These are phyloP conservation scores for Blastomyces silverae DNA, from an alignment of 2,329 filamentous ascomycete genomes.

Conservation along the genomic window DNA sequence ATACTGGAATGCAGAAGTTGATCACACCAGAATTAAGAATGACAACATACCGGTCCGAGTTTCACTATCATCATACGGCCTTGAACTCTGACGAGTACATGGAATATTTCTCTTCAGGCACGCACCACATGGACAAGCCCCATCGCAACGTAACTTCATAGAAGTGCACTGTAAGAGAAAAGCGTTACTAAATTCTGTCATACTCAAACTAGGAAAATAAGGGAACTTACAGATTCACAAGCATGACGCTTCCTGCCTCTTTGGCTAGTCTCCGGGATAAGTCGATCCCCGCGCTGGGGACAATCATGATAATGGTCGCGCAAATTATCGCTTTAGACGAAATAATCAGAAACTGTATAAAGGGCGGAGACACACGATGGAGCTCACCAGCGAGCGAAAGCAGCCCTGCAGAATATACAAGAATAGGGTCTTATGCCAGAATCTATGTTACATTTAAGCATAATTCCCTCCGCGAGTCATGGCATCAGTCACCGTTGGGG, in stretches of 20 bases:
- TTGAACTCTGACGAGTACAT: constrained; percentile 35
- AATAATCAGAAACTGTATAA: constrained; percentile 12
- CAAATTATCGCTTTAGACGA: constrained; percentile 38
- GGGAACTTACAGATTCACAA: constrained; percentile 39
- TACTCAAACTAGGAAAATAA: neutral
- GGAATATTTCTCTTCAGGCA: constrained; percentile 40
- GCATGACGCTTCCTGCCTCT: constrained; percentile 44
- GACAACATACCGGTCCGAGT: constrained; percentile 23
- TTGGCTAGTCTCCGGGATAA: constrained; percentile 42
- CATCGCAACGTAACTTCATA: constrained; percentile 46
- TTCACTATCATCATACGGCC: constrained; percentile 18
- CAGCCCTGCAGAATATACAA: constrained; percentile 42
- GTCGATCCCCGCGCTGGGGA: constrained; percentile 37
- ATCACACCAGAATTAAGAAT: neutral
- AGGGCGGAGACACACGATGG: neutral
- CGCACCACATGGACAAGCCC: constrained; percentile 39
- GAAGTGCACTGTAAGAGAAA: constrained; percentile 37
- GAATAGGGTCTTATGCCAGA: constrained; percentile 45
- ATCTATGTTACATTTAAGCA: constrained; percentile 29
- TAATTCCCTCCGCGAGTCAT: neutral
- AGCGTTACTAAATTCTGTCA: constrained; percentile 8
- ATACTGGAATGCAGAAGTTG: neutral
- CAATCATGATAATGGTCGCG: constrained; percentile 44
- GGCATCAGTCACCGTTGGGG: neutral
- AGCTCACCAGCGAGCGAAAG: constrained; percentile 42